phyloP scores from a whole-genome alignment of 2,329 filamentous ascomycete species.

The Botryosphaeria agaves region DNA sequence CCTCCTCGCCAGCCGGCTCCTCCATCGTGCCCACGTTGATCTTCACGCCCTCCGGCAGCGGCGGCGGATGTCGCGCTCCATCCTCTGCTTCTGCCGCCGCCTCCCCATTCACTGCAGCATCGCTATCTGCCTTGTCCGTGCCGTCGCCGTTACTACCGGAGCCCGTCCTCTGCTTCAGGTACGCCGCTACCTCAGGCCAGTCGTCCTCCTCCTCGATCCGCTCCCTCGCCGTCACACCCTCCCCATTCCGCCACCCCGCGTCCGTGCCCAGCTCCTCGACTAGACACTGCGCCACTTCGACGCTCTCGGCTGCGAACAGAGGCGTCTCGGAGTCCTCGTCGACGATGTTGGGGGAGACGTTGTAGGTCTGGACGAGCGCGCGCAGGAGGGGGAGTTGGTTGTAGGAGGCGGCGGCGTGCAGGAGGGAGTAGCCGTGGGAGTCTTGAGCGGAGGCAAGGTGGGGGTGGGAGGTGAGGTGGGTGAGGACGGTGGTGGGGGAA shows the following conservation, averaged over 20 bases:
- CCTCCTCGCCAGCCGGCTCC: constrained; percentile 38
- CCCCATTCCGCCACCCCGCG: constrained; percentile 44
- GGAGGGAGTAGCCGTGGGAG: constrained; percentile 79
- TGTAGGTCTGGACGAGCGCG: constrained; percentile 55
- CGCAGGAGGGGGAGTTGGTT: constrained; percentile 69
- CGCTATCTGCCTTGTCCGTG: constrained; percentile 11
- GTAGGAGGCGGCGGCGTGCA: constrained; percentile 90
- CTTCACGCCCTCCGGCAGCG: constrained; percentile 57
- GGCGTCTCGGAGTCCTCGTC: constrained; percentile 91
- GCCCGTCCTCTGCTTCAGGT: constrained; percentile 33
- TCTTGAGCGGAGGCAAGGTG: constrained; percentile 68
- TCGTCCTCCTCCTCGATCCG: constrained; percentile 67
- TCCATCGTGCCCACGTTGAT: constrained; percentile 64
- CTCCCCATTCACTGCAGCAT: constrained; percentile 12
- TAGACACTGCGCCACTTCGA: constrained; percentile 59
- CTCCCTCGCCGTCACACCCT: constrained; percentile 65
- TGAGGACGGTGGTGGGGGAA: constrained; percentile 54
- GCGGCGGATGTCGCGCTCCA: constrained; percentile 31
- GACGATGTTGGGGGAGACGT: constrained; percentile 60
- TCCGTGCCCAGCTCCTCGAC: constrained; percentile 71
- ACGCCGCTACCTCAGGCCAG: constrained; percentile 57
- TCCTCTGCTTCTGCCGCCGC: constrained; percentile 10
- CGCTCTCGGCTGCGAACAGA: constrained; percentile 78
- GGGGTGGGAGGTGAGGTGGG: constrained; percentile 56
- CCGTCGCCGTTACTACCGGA: constrained; percentile 11